Evolutionary conservation across 1,284 basidiomycete genomes (phyloP), one percentile per base, ranked within the genome.

Genomic region (Ganoderma boninense): DNA sequence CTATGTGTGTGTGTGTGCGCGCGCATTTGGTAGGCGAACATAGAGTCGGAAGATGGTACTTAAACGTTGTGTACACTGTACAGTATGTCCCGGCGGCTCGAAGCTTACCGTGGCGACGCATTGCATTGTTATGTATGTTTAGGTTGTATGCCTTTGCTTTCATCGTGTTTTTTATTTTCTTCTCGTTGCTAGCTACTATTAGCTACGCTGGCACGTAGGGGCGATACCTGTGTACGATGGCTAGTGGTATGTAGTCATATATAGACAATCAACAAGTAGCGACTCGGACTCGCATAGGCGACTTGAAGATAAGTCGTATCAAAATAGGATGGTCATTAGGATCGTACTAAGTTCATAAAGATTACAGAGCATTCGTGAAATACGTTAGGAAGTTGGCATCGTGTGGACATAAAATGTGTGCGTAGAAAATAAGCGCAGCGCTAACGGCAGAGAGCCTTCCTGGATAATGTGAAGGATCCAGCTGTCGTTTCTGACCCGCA

Each of bases 181-280:
- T 4, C 29, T 32, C 29, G 29, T 32, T 4, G 29, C 29, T 32
- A 32, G 29, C 29, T 32, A 43, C 4, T 23, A n/a, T 8, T 49
- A n/a, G 46, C 54, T n/a, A 60, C n/a, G n/a, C 38, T 14, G 59
- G 38, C n/a, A 43, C n/a, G 59, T 61, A 38, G 38, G 40, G 43
- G 59, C 23, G n/a, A 40, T 62, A 43, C 40, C 40, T 43, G 7
- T 29, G 40, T 43, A 62, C 3, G 60, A 62, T 35, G 40, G 57
- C 20, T 16, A 18, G 6, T n/a, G 20, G n/a, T n/a, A n/a, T n/a
- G 56, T 38, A 38, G 38, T 10, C 38, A 38, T 38, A 38, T 20
- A 18, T 61, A 61, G 59, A 42, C 59, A 61, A 16, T 42, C 16
- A 5, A 40, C 40, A n/a, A 1, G 4, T 40, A 11, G 42, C 16